phyloP scores from a whole-genome alignment of 768 basidiomycete genomes.

The Trametes cingulata region DNA sequence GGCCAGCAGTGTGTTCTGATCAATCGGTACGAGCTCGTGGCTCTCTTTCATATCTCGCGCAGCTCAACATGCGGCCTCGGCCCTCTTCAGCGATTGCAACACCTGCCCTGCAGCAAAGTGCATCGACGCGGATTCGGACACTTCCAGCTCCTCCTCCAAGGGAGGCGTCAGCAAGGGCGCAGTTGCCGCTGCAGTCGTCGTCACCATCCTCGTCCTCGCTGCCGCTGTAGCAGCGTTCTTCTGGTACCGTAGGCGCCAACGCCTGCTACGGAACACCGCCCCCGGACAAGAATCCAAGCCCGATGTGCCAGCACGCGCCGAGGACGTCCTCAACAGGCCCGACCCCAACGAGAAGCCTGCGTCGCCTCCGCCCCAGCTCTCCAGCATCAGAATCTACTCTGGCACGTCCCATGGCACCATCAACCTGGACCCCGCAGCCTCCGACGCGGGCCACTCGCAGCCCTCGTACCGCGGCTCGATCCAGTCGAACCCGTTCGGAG shows the following conservation, averaged over 20 bases:
- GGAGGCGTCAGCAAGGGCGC: constrained; percentile 64
- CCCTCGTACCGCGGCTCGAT: constrained; percentile 31
- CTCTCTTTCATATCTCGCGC: not conserved
- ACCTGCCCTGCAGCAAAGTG: constrained; percentile 58
- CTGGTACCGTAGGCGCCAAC: constrained; percentile 63
- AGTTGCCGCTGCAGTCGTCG: constrained; percentile 73
- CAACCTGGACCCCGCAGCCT: constrained; percentile 55
- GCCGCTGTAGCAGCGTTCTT: constrained; percentile 53
- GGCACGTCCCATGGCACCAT: constrained; percentile 48
- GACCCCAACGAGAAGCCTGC: constrained; percentile 71
- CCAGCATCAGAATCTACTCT: constrained; percentile 50
- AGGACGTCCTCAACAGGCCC: constrained; percentile 77
- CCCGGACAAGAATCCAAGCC: constrained; percentile 43
- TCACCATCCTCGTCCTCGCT: constrained; percentile 58
- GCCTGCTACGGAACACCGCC: constrained; percentile 37
- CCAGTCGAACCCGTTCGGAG: constrained; percentile 72
- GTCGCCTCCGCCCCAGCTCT: constrained; percentile 39
- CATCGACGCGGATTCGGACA: constrained; percentile 35
- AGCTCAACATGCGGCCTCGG: constrained; percentile 9
- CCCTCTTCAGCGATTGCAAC: constrained; percentile 52
- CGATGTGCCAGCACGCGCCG: constrained; percentile 74
- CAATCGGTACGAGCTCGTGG: constrained; percentile 47
- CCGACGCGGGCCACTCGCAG: constrained; percentile 35
- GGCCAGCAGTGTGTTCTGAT: constrained; percentile 62
- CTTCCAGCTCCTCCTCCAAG: constrained; percentile 16